Percentiles rank a stretch among this genome's conserved stretches.
Evolutionary conservation across 352 stramenopile genomes (phyloP).

Genomic region (Pythium scleroteichum): DNA sequence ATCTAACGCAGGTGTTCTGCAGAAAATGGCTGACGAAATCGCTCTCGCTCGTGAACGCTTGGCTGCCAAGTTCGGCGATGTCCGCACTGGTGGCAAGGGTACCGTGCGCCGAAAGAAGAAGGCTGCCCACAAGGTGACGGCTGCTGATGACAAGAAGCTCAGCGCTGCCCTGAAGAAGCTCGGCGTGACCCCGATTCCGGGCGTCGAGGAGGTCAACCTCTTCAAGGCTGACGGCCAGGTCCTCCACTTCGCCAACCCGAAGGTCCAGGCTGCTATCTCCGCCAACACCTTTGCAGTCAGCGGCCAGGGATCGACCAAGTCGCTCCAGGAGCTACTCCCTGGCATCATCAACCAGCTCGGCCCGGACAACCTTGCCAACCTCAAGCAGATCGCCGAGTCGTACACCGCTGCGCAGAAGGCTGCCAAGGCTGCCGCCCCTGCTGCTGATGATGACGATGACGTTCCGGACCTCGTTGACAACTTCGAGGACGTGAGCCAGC

Average conservation of each 20-base stretch:
- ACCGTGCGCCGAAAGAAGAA: constrained; percentile 97
- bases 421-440: constrained; percentile 66
- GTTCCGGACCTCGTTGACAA: constrained; percentile 98
- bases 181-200: constrained; percentile 96
- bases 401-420: constrained; percentile 80
- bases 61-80: constrained; percentile 84
- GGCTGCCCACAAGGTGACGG: constrained; percentile 90
- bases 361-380: constrained; percentile 95
- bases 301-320: constrained; percentile 95
- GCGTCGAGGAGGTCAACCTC: constrained; percentile 99
- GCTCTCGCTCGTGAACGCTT: constrained; percentile 86
- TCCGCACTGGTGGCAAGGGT: constrained; percentile 96
- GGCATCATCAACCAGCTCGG: constrained; percentile 99
- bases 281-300: constrained; percentile 99
- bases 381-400: constrained; percentile 94
- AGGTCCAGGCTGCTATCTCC: constrained; percentile 97
- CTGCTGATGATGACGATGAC: constrained; percentile 94
- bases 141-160: constrained; percentile 98
- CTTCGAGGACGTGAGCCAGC: constrained; percentile 96
- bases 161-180: constrained; percentile 97
- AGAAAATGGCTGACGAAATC: constrained; percentile 89
- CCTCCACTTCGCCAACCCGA: constrained; percentile 98
- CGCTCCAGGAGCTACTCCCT: constrained; percentile 96
- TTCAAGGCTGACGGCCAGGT: constrained; percentile 99
- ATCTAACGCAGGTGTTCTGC: constrained; percentile 5